Base-by-base conservation (phyloP, 2,329 filamentous ascomycete species). In the Phaeoacremonium minimum region DNA sequence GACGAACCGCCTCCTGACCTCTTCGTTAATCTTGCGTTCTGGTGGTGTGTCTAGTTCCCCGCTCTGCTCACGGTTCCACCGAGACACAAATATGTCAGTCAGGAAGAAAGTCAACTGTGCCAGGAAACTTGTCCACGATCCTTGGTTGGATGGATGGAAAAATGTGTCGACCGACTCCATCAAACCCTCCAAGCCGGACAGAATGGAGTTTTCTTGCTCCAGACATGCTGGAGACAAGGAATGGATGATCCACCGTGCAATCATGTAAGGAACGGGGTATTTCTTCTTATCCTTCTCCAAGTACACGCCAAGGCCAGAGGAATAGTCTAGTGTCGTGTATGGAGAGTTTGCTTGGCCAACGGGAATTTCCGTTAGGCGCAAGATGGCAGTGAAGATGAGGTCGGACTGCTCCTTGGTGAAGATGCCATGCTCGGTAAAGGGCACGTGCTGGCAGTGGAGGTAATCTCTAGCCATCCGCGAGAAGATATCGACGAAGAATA, bases 161-260 rank as follows among this genome's bases (percentile, higher is more conserved):
- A 98, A 98, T 1, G 93, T 98, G 60, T 98, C 93, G 32, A 97
- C 85, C 4, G 90, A 93, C 58, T 97, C 86, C 48, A 98, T 85
- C 35, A 98, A 71, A 1, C 87, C 91, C 58, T 98, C 91, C 5
- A 98, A 74, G 46, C 86, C 87, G 20, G 84, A 79, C 50, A 98
- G 64, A 30, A 95, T 79, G 1, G 90, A 97, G 37, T 83, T 83
- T 18, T 83, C 73, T n/a, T 79, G 71, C 29, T 86, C 78, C 33
- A 94, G 66, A 51, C 87, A 93, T 31, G 81, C 71, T 2, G 93
- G 91, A 2, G 93, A 97, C 28, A 98, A 61, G 0, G 90, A 96
- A 78, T 91, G 91, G 35, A 94, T 81, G 40, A 97, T 86, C 83
- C 88, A 93, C 41, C 93, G 75, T 15, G 93, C 89, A 46, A 97